Conservation (phyloP, 2,329 filamentous ascomycete species). For the Aspergillus ustus region DNA sequence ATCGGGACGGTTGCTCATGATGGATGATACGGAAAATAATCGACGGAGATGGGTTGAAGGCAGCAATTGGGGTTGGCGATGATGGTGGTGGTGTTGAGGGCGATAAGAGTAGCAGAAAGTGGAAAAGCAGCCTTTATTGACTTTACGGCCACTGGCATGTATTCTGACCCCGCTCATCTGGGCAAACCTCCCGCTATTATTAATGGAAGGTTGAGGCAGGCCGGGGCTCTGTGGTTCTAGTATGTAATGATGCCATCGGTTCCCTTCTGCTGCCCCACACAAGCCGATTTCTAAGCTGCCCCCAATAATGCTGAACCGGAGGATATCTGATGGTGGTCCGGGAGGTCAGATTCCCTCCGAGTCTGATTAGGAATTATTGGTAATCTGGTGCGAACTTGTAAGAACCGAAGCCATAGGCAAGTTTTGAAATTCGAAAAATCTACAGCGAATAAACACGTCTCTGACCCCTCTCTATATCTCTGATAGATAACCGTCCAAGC, state of each 20-base stretch:
- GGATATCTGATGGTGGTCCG: neutral
- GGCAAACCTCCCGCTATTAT: constrained; percentile 4
- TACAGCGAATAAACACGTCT: constrained; percentile 4
- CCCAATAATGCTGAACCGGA: neutral
- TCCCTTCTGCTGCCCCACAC: constrained; percentile 5
- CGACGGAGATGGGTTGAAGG: neutral
- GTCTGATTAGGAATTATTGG: neutral
- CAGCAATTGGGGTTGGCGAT: neutral
- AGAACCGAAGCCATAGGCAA: neutral
- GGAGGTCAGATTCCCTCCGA: neutral
- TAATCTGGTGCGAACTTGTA: neutral
- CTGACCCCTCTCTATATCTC: constrained; percentile 2
- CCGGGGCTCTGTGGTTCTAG: neutral
- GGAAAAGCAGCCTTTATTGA: constrained; percentile 12
- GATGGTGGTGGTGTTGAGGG: neutral
- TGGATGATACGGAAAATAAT: constrained; percentile 12
- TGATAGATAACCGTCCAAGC: constrained; percentile 5
- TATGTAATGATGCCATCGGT: constrained; percentile 15
- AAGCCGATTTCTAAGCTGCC: constrained; percentile 1
- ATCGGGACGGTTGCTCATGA: constrained; percentile 52
- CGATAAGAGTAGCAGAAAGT: neutral
- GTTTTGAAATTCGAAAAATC: constrained; percentile 7
- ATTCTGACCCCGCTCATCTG: constrained; percentile 13
- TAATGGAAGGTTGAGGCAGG: constrained; percentile 8
- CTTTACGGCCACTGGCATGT: neutral